Percentiles rank a stretch among this genome's conserved stretches.
Conservation (phyloP, 2,329 filamentous ascomycete species). For the Dactylella cylindrospora region DNA sequence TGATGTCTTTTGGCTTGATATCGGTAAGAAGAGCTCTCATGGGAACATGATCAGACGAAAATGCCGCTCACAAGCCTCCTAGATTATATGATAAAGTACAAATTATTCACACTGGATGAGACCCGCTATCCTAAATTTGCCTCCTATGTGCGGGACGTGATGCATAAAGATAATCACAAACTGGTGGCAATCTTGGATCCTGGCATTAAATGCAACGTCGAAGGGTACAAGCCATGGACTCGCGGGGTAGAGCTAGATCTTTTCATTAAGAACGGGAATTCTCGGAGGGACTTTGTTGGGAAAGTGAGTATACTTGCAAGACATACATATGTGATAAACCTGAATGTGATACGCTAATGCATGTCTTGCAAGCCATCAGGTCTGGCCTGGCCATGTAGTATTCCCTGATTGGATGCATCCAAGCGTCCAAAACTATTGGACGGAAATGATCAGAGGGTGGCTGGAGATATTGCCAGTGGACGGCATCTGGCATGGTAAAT, state of each 20-base stretch:
- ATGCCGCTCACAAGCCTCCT: not conserved
- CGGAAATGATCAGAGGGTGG: conserved; percentile 65
- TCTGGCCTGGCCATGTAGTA: conserved; percentile 73
- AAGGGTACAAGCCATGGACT: conserved; percentile 19
- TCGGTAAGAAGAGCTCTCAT: conserved; percentile 12
- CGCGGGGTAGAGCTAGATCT: conserved; percentile 30
- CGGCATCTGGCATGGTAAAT: conserved; percentile 63
- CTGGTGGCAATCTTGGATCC: conserved; percentile 39
- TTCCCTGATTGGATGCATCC: conserved; percentile 77
- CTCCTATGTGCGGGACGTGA: conserved; percentile 8
- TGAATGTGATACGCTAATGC: too few relatives aligned
- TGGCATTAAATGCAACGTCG: conserved; percentile 23
- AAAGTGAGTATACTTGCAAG: conserved; percentile 14
- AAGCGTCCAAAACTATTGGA: conserved; percentile 68
- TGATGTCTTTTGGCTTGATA: conserved; percentile 42
- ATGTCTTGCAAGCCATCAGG: too few relatives aligned
- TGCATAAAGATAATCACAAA: conserved; percentile 31
- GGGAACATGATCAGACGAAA: not conserved
- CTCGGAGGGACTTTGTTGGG: conserved; percentile 20
- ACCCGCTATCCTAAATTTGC: conserved; percentile 21
- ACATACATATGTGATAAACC: too few relatives aligned
- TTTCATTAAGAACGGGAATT: conserved; percentile 35
- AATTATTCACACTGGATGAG: conserved; percentile 32
- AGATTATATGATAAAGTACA: conserved; percentile 40
- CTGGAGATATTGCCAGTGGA: conserved; percentile 62